Conservation (phyloP, 2,329 filamentous ascomycete genomes). For the Emergomyces orientalis region DNA sequence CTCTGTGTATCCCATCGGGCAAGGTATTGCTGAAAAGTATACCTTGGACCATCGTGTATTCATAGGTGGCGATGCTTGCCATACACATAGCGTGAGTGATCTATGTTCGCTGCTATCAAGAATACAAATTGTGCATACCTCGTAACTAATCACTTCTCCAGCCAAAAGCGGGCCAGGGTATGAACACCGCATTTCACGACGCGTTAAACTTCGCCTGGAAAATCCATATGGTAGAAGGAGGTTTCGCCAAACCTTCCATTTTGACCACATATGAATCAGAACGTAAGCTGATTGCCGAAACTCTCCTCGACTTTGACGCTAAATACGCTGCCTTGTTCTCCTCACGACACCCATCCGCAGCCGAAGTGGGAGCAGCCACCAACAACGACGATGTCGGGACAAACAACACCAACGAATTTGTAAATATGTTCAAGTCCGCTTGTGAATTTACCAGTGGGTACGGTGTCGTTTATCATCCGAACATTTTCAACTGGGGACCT, state of each 20-base stretch:
- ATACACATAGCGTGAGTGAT: slow-evolving; percentile 46
- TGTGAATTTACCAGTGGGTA: slow-evolving; percentile 93
- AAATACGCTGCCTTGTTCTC: slow-evolving; percentile 88
- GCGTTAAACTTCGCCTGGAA: slow-evolving; percentile 93
- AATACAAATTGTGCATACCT: neutral
- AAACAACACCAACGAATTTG: slow-evolving; percentile 55
- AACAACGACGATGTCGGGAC: slow-evolving; percentile 25
- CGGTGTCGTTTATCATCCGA: slow-evolving; percentile 75
- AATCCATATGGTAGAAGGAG: slow-evolving; percentile 78
- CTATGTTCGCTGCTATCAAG: neutral
- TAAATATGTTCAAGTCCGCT: slow-evolving; percentile 80
- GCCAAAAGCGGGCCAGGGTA: slow-evolving; percentile 57
- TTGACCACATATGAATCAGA: slow-evolving; percentile 81
- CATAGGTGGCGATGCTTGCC: slow-evolving; percentile 57
- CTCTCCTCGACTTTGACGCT: slow-evolving; percentile 75
- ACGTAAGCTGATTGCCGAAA: slow-evolving; percentile 75
- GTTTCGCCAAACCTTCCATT: slow-evolving; percentile 65
- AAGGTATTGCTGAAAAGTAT: slow-evolving; percentile 56
- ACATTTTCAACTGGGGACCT: slow-evolving; percentile 73
- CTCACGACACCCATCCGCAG: slow-evolving; percentile 60
- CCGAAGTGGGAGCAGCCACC: slow-evolving; percentile 58
- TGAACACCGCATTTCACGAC: slow-evolving; percentile 52
- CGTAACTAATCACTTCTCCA: slow-evolving; percentile 18
- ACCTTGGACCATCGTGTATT: slow-evolving; percentile 56
- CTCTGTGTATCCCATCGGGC: slow-evolving; percentile 57